Base-by-base conservation (phyloP, 108 stramenopile species). In the Skeletonema tropicum region DNA sequence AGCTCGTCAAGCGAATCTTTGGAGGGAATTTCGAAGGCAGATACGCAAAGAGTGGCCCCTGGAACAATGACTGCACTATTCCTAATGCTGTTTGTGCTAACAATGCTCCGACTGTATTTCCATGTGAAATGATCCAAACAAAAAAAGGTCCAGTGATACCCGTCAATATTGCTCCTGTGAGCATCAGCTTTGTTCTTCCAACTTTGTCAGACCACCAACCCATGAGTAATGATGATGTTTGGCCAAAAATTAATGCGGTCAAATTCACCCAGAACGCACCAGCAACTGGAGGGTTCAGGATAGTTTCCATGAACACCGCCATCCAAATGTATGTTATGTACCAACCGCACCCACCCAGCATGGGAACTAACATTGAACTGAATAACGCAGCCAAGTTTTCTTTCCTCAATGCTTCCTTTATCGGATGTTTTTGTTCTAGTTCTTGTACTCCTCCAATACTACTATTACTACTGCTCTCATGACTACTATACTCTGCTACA, bases 221-320 rank as follows among this genome's bases (percentile, higher is more conserved):
- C 42, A 79, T 81, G 39, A 85, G 25, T 7, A 86, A 80, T 7
- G 82, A 45, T n/a, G 86, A 46, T 17, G 80, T 55, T 9, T 66
- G 68, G 12, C 88, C 80, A 30, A 80, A 60, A 19, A 89, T 52
- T 60, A 83, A 15, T 11, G 82, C 64, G 5, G 58, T 11, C 4
- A 83, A 70, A 83, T 92, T 92, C 32, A 92, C 71, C 84, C 85
- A 84, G 55, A 92, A 92, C 10, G 89, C 91, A 15, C 71, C 71
- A 23, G 75, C 64, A 8, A 90, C 64, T 2, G 91, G 89, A 38
- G 91, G 87, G 58, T 88, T 77, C 38, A 88, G 26, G 13, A 90
- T 67, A 10, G 81, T 67, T 33, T 86, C 85, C 90, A 90, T 88
- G 67, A 66, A 90, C 12, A 86, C 75, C 5, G 90, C 86, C 75